Conservation (phyloP, 805 yeast genomes). For the Saccharomyces mikatae region DNA sequence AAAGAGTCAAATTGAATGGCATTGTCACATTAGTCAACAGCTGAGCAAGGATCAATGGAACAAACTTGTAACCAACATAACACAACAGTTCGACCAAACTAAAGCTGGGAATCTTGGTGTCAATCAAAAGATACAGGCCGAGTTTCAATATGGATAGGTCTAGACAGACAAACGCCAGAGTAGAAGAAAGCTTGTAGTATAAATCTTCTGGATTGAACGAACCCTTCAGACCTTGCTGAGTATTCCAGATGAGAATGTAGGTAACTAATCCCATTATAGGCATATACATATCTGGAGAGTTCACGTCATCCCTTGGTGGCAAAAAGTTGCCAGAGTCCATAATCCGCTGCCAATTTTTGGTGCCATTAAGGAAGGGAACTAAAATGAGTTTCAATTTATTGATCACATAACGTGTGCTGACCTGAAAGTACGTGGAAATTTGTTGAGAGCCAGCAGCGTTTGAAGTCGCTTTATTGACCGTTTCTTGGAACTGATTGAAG, state of each 20-base stretch:
- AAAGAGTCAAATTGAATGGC: constrained; percentile 34
- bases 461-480: constrained; percentile 35
- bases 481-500: constrained; percentile 43
- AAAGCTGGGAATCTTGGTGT: constrained; percentile 21
- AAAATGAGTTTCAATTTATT: constrained; percentile 64
- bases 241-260: constrained; percentile 75
- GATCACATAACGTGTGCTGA: constrained; percentile 78
- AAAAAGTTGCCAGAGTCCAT: constrained; percentile 28
- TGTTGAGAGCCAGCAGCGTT: constrained; percentile 34
- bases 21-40: constrained; percentile 42
- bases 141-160: constrained; percentile 71
- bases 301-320: constrained; percentile 76
- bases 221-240: constrained; percentile 77
- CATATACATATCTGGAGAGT: constrained; percentile 93
- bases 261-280: constrained; percentile 91
- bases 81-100: constrained; percentile 78
- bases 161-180: constrained; percentile 69
- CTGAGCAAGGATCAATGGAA: constrained; percentile 54
- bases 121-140: constrained; percentile 66
- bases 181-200: constrained; percentile 79
- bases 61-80: constrained; percentile 90
- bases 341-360: constrained; percentile 72
- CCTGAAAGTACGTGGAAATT: constrained; percentile 82
- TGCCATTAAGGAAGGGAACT: constrained; percentile 77
- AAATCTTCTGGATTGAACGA: constrained; percentile 88